Percentiles rank a stretch among this genome's conserved stretches.
phyloP scores from a whole-genome alignment of 106 monocot species.

The Dendrobium catenatum region DNA sequence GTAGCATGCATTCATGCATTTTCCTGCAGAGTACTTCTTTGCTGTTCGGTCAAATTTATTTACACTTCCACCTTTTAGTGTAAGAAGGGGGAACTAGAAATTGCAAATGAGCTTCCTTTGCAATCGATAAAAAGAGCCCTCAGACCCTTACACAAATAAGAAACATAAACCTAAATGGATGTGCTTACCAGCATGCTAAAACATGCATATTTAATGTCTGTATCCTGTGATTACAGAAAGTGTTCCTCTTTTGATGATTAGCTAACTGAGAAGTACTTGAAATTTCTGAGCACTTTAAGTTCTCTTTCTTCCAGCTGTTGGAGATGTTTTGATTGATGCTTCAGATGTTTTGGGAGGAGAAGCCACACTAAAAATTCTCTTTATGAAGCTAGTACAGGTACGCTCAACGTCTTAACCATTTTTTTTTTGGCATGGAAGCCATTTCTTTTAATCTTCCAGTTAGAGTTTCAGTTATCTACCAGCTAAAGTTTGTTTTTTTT shows the following conservation, averaged over 20 bases:
- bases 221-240: neutral
- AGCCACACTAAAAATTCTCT: constrained; percentile 70
- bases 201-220: neutral
- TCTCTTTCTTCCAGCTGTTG: constrained; percentile 46
- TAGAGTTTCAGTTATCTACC: neutral
- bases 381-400: constrained; percentile 76
- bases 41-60: neutral
- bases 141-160: neutral
- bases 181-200: neutral
- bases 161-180: neutral
- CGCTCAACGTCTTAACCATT: neutral
- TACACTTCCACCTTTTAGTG: neutral
- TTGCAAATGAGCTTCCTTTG: neutral
- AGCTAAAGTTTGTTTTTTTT: constrained; percentile 1
- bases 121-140: neutral
- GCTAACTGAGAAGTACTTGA: neutral
- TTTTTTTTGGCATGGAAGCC: neutral
- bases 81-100: neutral
- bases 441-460: neutral
- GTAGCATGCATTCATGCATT: neutral
- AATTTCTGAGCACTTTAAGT: constrained; percentile 6
- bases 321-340: constrained; percentile 82
- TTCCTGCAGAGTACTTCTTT: neutral
- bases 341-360: constrained; percentile 84
- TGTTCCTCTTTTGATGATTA: neutral